Conservation (phyloP, 345 rosid species). For the Aquilaria yunnanensis region DNA sequence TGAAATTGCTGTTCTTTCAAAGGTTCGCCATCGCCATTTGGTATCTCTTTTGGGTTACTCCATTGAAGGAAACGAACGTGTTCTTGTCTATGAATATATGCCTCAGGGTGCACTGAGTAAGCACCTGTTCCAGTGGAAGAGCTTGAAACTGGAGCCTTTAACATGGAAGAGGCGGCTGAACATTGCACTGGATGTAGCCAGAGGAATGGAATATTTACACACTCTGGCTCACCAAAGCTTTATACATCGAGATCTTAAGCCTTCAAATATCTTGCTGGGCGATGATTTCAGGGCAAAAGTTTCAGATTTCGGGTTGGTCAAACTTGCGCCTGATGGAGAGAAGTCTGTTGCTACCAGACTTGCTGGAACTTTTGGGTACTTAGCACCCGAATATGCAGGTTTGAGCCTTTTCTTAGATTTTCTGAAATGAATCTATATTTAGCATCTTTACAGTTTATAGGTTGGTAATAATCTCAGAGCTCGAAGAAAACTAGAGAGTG, state of each 20-base stretch:
- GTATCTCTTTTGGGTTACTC: constrained; percentile 70
- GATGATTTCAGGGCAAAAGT: constrained; percentile 72
- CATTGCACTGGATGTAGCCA: constrained; percentile 71
- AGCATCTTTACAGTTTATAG: neutral
- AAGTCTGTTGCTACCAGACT: constrained; percentile 61
- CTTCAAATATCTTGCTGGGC: constrained; percentile 67
- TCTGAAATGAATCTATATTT: neutral
- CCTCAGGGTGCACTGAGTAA: constrained; percentile 73
- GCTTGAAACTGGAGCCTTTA: constrained; percentile 54
- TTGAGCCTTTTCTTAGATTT: constrained; percentile 14
- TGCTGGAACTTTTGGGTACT: constrained; percentile 79
- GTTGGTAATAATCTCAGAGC: neutral
- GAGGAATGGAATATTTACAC: constrained; percentile 81
- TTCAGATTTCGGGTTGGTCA: constrained; percentile 77
- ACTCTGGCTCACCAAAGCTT: constrained; percentile 63
- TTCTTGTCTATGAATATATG: constrained; percentile 74
- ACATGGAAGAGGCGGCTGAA: constrained; percentile 65
- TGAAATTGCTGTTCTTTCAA: constrained; percentile 74
- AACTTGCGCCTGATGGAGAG: constrained; percentile 73
- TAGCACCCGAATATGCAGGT: constrained; percentile 95
- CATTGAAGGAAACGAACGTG: constrained; percentile 55
- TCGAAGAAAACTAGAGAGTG: neutral
- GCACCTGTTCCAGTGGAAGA: constrained; percentile 79
- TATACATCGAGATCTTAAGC: constrained; percentile 76
- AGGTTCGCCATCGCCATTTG: constrained; percentile 68